These are phyloP conservation scores for Trametes gibbosa DNA, from an alignment of 768 basidiomycete genomes.

Conservation along the genomic window DNA sequence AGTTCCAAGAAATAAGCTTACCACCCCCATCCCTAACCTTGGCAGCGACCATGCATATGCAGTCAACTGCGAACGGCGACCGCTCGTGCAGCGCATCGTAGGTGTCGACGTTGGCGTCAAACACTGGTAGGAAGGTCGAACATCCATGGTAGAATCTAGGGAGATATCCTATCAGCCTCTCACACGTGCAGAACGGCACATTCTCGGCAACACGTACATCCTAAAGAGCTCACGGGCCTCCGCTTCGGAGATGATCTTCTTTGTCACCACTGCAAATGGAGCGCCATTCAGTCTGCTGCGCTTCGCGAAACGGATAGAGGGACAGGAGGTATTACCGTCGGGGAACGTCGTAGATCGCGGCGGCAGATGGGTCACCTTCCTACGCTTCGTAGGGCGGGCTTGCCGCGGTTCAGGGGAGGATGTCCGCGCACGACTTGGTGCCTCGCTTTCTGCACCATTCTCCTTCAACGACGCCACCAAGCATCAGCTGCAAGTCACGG, in stretches of 20 bases:
- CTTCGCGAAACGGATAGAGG: constrained; percentile 3
- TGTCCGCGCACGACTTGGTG: constrained; percentile 71
- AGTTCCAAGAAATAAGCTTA: constrained; percentile 32
- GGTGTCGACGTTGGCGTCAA: constrained; percentile 79
- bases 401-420: constrained; percentile 67
- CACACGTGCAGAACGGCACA: constrained; percentile 8
- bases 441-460: constrained; percentile 74
- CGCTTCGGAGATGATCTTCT: constrained; percentile 73
- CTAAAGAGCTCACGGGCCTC: constrained; percentile 86
- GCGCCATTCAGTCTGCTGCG: constrained; percentile 4
- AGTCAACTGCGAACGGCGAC: constrained; percentile 90
- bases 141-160: constrained; percentile 89
- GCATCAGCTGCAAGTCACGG: constrained; percentile 6
- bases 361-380: constrained; percentile 65
- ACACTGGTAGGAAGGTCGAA: constrained; percentile 86
- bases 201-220: constrained; percentile 51
- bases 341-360: constrained; percentile 64
- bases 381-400: constrained; percentile 64
- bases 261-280: constrained; percentile 67
- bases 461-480: constrained; percentile 42
- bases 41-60: constrained; percentile 92
- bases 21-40: constrained; percentile 89
- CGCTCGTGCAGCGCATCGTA: constrained; percentile 83
- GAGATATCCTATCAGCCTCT: constrained; percentile 13
- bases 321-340: constrained; percentile 52